Base-by-base conservation (phyloP, 768 basidiomycete species). In the Daedaleopsis nitida region DNA sequence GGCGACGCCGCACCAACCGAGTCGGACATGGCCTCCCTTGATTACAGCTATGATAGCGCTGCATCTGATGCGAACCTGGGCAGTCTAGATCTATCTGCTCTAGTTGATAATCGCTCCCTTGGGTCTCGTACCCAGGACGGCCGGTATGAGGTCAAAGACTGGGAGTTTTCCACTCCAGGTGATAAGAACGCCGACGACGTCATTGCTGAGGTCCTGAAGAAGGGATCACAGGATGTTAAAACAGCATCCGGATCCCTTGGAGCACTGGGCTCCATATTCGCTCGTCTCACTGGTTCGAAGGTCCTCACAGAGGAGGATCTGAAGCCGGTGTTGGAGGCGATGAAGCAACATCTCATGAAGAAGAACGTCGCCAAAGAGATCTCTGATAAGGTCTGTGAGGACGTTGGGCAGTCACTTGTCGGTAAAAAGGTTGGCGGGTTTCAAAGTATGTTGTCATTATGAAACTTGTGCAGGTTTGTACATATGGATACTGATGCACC, bases 351-450 rank as follows among this genome's bases (percentile, higher is more conserved):
- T 74, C 80, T 99, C 48, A 98, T 98, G 95, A 87, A 90, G 77
- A 98, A 98, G 81, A 99, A 99, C 69, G 97, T 99, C 5, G 97
- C 97, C 5, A 92, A 86, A 74, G 94, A 96, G 60, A 98, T 98
- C 64, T 82, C 96, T 13, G 94, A 96, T 63, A 94, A 95, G 73
- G 86, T 99, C 12, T 96, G 95, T 69, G 94, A 96, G 71, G 86
- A 91, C 7, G 94, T 99, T n/a, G 94, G 93, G 0, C 87, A 93
- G 69, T 85, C 84, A 45, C 81, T 99, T 35, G 83, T 95, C 12
- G 97, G 97, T 7, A 94, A 92, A 76, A 95, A 92, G 74, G 85
- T 96, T 10, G 92, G 92, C 47, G 86, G 94, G 1, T 91, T 96
- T 74, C 89, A 91, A 76, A 92, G 95, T 95, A 73, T 65, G 85